Base-by-base conservation (phyloP, 441 rosid species). In the Croton setiger region DNA sequence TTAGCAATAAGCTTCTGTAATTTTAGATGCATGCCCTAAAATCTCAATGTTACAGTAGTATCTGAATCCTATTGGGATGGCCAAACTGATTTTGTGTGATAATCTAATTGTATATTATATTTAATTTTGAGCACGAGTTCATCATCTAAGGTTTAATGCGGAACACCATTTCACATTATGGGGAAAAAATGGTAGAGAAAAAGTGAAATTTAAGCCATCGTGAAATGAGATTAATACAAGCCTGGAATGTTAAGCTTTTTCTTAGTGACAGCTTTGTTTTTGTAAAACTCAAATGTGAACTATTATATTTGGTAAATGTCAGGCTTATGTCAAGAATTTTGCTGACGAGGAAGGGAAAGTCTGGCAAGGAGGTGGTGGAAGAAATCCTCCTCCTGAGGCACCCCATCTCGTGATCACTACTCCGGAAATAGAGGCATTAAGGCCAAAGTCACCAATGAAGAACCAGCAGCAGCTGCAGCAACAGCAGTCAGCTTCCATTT, bases 351-450 rank as follows among this genome's bases (percentile, higher is more conserved):
- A 96, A 55, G 98, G 97, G 63, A 92, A 89, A 77, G 93, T 91
- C 49, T 96, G 99, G 98, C 99, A 88, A 88, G 98, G 99, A 64
- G 99, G 97, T n/a, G 96, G 98, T 59, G 99, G 99, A 18, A 82
- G 98, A 74, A 92, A 95, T 72, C 98, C 98, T 4, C 99, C 93
- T 13, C 96, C 97, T 2, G 99, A 91, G 21, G 92, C 98, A 39
- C 85, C 96, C 17, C 99, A 92, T 80, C 93, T 95, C 5, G 90
- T 92, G 4, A 70, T 87, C 52, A 92, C 98, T 21, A 92, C 96
- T 60, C 90, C 93, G 0, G 99, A 95, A 49, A 91, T 95, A 31
- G 97, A 95, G 80, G 51, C 89, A 2, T 81, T 95, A n/a, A 85
- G 98, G 11, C 99, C 98, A 51, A 92, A 88, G 72, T 96, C 99